A percentile compares a stretch with the other conserved stretches of the same genome.
Conservation (phyloP, 2,329 filamentous ascomycete species). For the Pseudonectria foliicola region DNA sequence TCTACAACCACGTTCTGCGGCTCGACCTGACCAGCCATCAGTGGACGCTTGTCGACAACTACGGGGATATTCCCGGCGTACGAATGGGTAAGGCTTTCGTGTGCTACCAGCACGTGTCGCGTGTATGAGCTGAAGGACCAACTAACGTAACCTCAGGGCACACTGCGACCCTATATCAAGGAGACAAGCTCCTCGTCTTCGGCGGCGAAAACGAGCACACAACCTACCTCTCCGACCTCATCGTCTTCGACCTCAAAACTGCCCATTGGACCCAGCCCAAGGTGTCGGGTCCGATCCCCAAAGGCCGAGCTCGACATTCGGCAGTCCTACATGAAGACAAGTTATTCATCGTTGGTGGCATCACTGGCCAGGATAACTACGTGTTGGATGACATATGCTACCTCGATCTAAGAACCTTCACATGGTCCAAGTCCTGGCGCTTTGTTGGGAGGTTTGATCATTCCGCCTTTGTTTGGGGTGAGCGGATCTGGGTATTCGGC, state of each 20-base stretch:
- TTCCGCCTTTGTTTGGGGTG: conserved; percentile 85
- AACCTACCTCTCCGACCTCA: conserved; percentile 90
- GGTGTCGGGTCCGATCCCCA: conserved; percentile 75
- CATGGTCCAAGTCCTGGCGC: conserved; percentile 92
- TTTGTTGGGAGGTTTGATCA: conserved; percentile 96
- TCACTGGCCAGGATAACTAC: conserved; percentile 85
- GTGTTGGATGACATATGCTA: conserved; percentile 96
- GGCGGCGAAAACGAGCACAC: conserved; percentile 97
- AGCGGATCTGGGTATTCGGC: conserved; percentile 93
- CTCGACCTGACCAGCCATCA: conserved; percentile 81
- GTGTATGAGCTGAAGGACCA: conserved; percentile 6
- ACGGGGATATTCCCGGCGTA: conserved; percentile 93
- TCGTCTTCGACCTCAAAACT: conserved; percentile 90
- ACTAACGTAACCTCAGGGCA: conserved; percentile 53
- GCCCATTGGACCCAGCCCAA: conserved; percentile 93
- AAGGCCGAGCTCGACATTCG: conserved; percentile 86
- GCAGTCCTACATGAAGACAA: conserved; percentile 95
- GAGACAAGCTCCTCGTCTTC: conserved; percentile 92
- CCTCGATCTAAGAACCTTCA: conserved; percentile 92
- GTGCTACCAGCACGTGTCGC: not conserved
- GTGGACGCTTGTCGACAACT: conserved; percentile 97
- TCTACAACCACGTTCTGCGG: conserved; percentile 94
- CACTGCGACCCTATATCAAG: conserved; percentile 88
- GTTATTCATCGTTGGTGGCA: conserved; percentile 90
- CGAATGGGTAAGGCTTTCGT: conserved; percentile 69